Base-by-base conservation (phyloP, 306 rosid species). In the Castanea sativa region DNA sequence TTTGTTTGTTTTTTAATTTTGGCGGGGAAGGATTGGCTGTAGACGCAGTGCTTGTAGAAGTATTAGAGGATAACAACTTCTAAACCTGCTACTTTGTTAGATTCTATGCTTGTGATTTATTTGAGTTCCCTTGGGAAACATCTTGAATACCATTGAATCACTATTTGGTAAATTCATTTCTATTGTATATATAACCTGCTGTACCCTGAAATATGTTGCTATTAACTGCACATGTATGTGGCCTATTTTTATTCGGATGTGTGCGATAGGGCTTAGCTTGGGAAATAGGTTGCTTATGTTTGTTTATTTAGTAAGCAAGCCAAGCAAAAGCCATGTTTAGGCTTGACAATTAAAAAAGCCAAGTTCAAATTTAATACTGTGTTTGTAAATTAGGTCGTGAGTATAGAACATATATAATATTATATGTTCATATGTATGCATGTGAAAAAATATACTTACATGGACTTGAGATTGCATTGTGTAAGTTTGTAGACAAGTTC, bases 141-240 rank as follows among this genome's bases (percentile, higher is more conserved):
- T 35, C n/a, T 20, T 21, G 10, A 38, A 43, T n/a, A 11, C 56
- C 55, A 20, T 70, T 70, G 74, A 70, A 12, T 35, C 56, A 19
- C 7, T 13, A 43, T 15, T 15, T 20, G 41, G 35, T 8, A 79
- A 76, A 74, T 85, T 43, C 58, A 57, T 33, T 45, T 51, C 55
- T 32, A 21, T 81, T 73, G 57, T 57, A 52, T 6, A 21, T 20
- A 33, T 57, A 67, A 77, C 58, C 78, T 69, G 67, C 79, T 78
- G 30, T 51, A 74, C 13, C 30, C 19, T 18, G 15, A 73, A 78
- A 53, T 63, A 71, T 60, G 65, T 73, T 77, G 12, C 23, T 55
- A 38, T 77, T 71, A 76, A 68, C 68, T 79, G 71, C 23, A 73
- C 60, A 43, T 75, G 38, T 71, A 38, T 27, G 52, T 80, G 74